phyloP scores from a whole-genome alignment of 306 rosid genomes.

The Clitoria ternatea region DNA sequence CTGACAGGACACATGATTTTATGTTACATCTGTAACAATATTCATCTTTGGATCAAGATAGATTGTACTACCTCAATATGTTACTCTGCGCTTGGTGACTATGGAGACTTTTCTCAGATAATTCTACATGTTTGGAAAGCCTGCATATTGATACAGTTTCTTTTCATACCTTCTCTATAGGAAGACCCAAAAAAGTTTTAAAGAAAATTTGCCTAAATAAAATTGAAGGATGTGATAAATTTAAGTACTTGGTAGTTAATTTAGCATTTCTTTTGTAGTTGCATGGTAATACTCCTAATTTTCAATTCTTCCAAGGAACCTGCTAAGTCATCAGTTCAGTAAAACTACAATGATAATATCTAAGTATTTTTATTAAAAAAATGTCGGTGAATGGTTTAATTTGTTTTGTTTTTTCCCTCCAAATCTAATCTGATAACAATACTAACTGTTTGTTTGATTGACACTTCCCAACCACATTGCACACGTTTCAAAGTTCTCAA shows the following conservation, averaged over 20 bases:
- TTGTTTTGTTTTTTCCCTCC: background rate
- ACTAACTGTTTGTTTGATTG: too few relatives aligned
- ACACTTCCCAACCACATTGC: too few relatives aligned
- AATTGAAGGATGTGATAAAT: background rate
- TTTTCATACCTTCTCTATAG: background rate
- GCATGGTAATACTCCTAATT: background rate
- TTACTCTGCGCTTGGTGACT: too few relatives aligned
- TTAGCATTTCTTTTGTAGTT: background rate
- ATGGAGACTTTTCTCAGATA: background rate
- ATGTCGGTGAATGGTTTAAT: background rate
- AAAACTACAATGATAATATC: background rate
- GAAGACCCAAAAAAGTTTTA: background rate
- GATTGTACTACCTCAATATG: too few relatives aligned
- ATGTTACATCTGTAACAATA: too few relatives aligned
- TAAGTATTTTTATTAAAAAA: background rate
- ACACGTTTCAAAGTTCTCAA: too few relatives aligned
- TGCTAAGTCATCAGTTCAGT: conserved; percentile 1
- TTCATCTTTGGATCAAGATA: too few relatives aligned
- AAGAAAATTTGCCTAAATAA: background rate
- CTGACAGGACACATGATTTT: too few relatives aligned
- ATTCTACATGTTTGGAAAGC: background rate
- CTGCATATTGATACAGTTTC: background rate
- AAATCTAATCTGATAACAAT: background rate
- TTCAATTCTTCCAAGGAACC: background rate
- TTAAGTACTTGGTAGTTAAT: background rate